Percentiles rank a stretch among this genome's conserved stretches.
Conservation (phyloP, 148 eudicot species). For the Rhododendron williamsianum region DNA sequence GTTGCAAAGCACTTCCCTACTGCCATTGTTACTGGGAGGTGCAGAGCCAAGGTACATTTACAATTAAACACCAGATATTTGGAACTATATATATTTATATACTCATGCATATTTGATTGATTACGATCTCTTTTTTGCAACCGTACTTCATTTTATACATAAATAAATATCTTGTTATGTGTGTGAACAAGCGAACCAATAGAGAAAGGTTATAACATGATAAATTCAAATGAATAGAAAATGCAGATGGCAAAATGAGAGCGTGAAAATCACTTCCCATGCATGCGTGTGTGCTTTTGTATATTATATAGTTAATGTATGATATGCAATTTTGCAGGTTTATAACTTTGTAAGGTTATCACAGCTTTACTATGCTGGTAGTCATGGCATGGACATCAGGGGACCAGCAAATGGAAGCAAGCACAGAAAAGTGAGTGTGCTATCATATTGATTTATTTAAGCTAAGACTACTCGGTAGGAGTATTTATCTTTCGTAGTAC, state of each 20-base stretch:
- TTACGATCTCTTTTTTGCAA: no score
- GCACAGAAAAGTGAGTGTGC: conserved; percentile 34
- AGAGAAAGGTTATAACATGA: no score
- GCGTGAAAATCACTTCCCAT: no score
- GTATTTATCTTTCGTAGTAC: neutral
- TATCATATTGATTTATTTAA: neutral
- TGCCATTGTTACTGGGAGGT: conserved; percentile 87
- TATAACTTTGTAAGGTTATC: conserved; percentile 63
- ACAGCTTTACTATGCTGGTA: conserved; percentile 91
- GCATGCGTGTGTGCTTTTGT: neutral
- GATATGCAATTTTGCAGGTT: conserved; percentile 31
- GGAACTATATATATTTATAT: no score
- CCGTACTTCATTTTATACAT: no score
- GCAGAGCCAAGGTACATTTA: conserved; percentile 74
- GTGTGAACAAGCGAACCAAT: no score
- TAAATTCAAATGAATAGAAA: no score
- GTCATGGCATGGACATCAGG: conserved; percentile 97
- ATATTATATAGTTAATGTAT: neutral
- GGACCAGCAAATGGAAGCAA: conserved; percentile 50
- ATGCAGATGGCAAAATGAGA: no score
- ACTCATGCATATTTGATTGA: no score
- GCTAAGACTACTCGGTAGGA: neutral
- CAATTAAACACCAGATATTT: no score
- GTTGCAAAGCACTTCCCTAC: conserved; percentile 78
- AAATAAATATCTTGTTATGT: no score